A percentile compares a stretch with the other conserved stretches of the same genome.
These are phyloP conservation scores for Deinandra increscens DNA, from an alignment of 129 eudicot genomes.

Conservation along the genomic window DNA sequence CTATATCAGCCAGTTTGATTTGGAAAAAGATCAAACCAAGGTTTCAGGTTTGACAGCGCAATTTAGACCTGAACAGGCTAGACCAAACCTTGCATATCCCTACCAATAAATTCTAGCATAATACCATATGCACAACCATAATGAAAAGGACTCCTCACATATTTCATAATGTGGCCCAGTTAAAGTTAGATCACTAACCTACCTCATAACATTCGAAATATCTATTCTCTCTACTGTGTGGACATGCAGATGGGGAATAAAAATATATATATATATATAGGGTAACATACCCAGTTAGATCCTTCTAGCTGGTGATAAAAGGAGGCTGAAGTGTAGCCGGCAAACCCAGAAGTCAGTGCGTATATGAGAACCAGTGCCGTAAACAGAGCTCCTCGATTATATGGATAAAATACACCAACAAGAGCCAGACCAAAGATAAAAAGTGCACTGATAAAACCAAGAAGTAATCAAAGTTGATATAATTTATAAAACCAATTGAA, in stretches of 20 bases:
- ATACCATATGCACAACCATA: neutral
- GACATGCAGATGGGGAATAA: neutral
- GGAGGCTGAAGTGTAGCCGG: slow-evolving; percentile 76
- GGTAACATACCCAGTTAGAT: slow-evolving; percentile 64
- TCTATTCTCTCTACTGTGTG: neutral
- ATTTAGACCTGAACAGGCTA: neutral
- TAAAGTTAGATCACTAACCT: too few relatives aligned
- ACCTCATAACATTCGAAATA: too few relatives aligned
- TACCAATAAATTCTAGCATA: neutral
- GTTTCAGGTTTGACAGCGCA: neutral
- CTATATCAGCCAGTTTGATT: neutral
- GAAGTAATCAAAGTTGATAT: neutral
- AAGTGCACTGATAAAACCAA: slow-evolving; percentile 41
- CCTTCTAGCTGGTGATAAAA: slow-evolving; percentile 78
- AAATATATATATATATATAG: too few relatives aligned
- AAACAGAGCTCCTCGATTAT: slow-evolving; percentile 78
- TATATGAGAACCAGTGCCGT: slow-evolving; percentile 79
- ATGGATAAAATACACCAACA: slow-evolving; percentile 85
- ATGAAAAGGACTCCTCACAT: neutral
- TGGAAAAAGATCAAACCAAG: neutral
- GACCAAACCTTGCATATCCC: neutral
- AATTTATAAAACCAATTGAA: neutral
- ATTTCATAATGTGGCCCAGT: neutral
- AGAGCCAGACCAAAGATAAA: slow-evolving; percentile 59
- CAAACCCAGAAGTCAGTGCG: slow-evolving; percentile 83